Evolutionary conservation across 2,329 filamentous ascomycete genomes (phyloP).

Genomic region (Monilinia laxa): DNA sequence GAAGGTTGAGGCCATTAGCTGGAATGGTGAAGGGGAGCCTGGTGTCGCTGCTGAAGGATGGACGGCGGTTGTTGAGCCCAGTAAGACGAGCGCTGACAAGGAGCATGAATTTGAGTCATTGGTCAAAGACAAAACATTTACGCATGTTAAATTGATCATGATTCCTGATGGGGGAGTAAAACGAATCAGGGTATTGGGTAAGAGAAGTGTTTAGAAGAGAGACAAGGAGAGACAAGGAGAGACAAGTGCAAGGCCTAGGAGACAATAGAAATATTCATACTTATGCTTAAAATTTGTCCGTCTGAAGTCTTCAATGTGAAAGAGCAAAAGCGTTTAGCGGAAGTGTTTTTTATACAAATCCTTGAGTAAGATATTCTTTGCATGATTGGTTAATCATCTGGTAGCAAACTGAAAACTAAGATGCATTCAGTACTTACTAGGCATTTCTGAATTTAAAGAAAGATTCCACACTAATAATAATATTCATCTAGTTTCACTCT

Average conservation of each 20-base stretch:
- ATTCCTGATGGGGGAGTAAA: slow-evolving; percentile 94
- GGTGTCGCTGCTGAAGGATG: slow-evolving; percentile 58
- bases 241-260: too few species aligned
- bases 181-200: slow-evolving; percentile 75
- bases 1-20: slow-evolving; percentile 61
- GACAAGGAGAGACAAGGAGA: neutral
- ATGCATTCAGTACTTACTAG: too few species aligned
- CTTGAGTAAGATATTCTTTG: too few species aligned
- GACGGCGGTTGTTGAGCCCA: slow-evolving; percentile 64
- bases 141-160: slow-evolving; percentile 80
- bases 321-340: too few species aligned
- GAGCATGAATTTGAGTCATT: slow-evolving; percentile 65
- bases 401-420: too few species aligned
- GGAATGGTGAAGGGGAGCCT: slow-evolving; percentile 55
- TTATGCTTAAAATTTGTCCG: too few species aligned
- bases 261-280: neutral
- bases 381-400: too few species aligned
- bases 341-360: too few species aligned
- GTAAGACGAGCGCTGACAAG: slow-evolving; percentile 68
- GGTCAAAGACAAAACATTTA: slow-evolving; percentile 61
- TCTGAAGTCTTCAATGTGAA: neutral
- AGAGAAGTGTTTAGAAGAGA: slow-evolving; percentile 43
- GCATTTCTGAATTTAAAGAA: too few species aligned
- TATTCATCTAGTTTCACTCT: too few species aligned
- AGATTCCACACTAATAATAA: too few species aligned